Evolutionary conservation across 768 basidiomycete genomes (phyloP).

Genomic region (Hydnomerulius pinastri): DNA sequence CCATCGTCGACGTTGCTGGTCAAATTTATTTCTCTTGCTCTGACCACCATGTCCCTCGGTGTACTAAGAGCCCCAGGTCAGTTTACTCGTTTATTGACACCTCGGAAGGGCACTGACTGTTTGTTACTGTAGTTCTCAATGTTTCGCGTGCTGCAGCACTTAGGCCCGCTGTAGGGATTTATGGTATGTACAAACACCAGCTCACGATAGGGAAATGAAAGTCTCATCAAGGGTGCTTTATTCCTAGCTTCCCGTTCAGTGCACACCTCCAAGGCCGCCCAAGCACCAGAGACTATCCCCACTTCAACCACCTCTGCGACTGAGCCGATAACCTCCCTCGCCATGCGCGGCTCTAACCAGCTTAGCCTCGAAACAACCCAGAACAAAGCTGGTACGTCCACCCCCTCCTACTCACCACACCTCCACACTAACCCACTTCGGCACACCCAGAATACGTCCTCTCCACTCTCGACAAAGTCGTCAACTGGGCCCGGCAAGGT

Average conservation of each 20-base stretch:
- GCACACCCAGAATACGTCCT: conserved; percentile 84
- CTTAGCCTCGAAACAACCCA: conserved; percentile 82
- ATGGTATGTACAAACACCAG: conserved; percentile 34
- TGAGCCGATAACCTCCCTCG: conserved; percentile 69
- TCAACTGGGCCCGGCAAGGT: conserved; percentile 96
- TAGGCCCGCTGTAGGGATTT: conserved; percentile 45
- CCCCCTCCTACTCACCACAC: neutral
- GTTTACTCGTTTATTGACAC: neutral
- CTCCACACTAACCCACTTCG: conserved; percentile 1
- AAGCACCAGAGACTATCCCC: conserved; percentile 41
- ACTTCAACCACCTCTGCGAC: conserved; percentile 44
- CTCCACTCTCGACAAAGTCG: conserved; percentile 93
- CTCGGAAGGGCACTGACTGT: neutral
- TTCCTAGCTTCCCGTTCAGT: conserved; percentile 53
- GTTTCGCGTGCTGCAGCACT: conserved; percentile 47
- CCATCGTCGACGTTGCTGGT: neutral
- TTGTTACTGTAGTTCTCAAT: conserved; percentile 31
- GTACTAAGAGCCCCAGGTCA: conserved; percentile 38
- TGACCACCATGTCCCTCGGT: conserved; percentile 50
- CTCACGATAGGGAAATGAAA: conserved; percentile 1
- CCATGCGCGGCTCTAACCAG: conserved; percentile 81
- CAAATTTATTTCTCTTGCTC: neutral
- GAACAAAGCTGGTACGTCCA: conserved; percentile 79
- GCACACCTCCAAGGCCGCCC: conserved; percentile 51
- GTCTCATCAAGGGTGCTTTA: conserved; percentile 12